phyloP scores from a whole-genome alignment of 345 rosid genomes.

The Diplotaxis tenuifolia region DNA sequence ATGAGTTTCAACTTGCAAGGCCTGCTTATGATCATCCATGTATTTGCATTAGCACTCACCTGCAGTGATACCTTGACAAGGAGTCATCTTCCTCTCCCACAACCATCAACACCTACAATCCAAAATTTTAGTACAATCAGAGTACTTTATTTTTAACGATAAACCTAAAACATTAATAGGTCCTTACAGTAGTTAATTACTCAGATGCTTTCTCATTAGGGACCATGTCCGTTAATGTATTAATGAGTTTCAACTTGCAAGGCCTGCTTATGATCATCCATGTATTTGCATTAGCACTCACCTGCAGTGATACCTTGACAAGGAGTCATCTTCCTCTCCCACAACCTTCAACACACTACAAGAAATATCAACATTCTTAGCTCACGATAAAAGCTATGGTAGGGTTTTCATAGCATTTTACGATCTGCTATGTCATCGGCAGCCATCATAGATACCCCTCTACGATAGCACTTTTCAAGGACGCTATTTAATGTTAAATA shows the following conservation, averaged over 20 bases:
- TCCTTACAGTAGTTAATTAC: conserved; percentile 70
- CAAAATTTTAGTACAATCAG: neutral
- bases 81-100: conserved; percentile 92
- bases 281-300: conserved; percentile 20
- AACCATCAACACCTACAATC: conserved; percentile 71
- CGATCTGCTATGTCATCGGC: too few species aligned
- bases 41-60: conserved; percentile 40
- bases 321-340: conserved; percentile 92
- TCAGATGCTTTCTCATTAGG: too few species aligned
- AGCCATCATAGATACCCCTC: too few species aligned
- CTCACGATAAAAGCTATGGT: too few species aligned
- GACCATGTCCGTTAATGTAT: too few species aligned
- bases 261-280: neutral
- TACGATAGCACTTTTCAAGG: too few species aligned
- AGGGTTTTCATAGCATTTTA: too few species aligned
- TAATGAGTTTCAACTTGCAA: conserved; percentile 11
- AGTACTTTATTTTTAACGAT: neutral
- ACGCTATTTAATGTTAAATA: too few species aligned
- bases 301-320: conserved; percentile 82
- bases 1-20: conserved; percentile 6
- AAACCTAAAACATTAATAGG: neutral
- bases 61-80: conserved; percentile 80
- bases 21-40: neutral
- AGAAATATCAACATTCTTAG: too few species aligned
- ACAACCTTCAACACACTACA: conserved; percentile 84